Evolutionary conservation across 495 filamentous ascomycete genomes (phyloP).

Genomic region (Xylaria intraflava): DNA sequence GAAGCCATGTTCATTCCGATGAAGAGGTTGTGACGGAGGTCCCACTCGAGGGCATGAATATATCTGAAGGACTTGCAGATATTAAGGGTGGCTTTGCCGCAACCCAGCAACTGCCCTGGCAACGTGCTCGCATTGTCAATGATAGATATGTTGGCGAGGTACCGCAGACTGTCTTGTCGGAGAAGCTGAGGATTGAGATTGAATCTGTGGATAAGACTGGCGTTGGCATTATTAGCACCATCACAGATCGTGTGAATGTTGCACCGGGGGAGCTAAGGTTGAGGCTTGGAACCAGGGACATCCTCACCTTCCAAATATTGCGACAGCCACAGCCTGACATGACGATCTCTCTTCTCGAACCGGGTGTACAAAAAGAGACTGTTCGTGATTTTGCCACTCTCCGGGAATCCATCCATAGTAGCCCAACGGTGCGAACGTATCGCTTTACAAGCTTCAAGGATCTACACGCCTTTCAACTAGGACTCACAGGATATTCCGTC

Average conservation of each 20-base stretch:
- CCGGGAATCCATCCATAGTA: conserved; percentile 35
- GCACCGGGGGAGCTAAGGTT: conserved; percentile 67
- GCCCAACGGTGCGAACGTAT: conserved; percentile 47
- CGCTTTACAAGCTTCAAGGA: conserved; percentile 49
- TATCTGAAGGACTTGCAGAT: conserved; percentile 51
- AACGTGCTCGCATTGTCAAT: conserved; percentile 49
- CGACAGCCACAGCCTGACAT: conserved; percentile 60
- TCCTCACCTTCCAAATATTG: conserved; percentile 55
- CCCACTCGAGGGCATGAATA: conserved; percentile 52
- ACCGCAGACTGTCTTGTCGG: conserved; percentile 59
- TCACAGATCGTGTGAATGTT: conserved; percentile 71
- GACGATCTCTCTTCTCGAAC: conserved; percentile 62
- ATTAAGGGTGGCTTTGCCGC: conserved; percentile 35
- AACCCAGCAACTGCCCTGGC: conserved; percentile 42
- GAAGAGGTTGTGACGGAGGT: conserved; percentile 59
- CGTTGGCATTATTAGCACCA: conserved; percentile 35
- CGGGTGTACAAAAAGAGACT: conserved; percentile 51
- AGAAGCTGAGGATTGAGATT: conserved; percentile 60
- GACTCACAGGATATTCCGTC: conserved; percentile 70
- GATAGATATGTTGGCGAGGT: conserved; percentile 37
- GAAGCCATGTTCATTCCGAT: conserved; percentile 51
- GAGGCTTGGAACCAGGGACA: conserved; percentile 50
- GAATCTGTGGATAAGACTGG: conserved; percentile 55
- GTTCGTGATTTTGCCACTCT: conserved; percentile 49
- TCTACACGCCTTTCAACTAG: conserved; percentile 67